Evolutionary conservation across 306 rosid genomes (phyloP), one percentile per base, ranked within the genome.

Genomic region (Rosa persica): DNA sequence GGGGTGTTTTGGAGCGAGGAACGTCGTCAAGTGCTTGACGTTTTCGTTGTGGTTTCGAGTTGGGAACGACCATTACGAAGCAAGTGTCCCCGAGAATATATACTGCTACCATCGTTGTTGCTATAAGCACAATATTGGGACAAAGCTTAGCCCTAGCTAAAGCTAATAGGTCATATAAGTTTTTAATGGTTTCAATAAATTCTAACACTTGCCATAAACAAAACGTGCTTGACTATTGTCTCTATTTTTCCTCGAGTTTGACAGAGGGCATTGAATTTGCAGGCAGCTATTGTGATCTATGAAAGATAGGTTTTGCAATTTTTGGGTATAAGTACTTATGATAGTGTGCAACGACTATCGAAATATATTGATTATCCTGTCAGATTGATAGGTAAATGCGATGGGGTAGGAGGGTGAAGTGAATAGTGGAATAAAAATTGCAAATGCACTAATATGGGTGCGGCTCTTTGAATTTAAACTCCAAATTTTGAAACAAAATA

Each of bases 11-110:
- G 34, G 49, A 27, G 52, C 16, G 47, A 27, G 57, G 70, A 2
- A 66, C 80, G 80, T 80, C 84, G 79, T 80, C 17, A 70, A 39
- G 80, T 61, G 72, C 74, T 84, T 84, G 76, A 80, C 80, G 82
- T 80, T 84, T 76, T 77, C 87, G 72, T 3, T 66, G 25, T 6
- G n/a, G 25, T 72, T 67, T 52, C 44, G 79, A 44, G 65, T 6
- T 38, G 16, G 76, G 34, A 80, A 67, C 84, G 81, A 60, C 51
- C 76, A 78, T 73, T 66, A 43, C 79, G 27, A 73, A 47, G 46
- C 22, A 8, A 54, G 36, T 58, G 55, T 57, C 27, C 42, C 5
- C 23, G 25, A 20, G 60, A 25, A 48, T 64, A 40, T 7, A 48
- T 38, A 44, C 5, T 46, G n/a, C 19, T 25, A 23, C 34, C 57